Conservation (phyloP, 352 stramenopile species). For the Pythium scleroteichum region DNA sequence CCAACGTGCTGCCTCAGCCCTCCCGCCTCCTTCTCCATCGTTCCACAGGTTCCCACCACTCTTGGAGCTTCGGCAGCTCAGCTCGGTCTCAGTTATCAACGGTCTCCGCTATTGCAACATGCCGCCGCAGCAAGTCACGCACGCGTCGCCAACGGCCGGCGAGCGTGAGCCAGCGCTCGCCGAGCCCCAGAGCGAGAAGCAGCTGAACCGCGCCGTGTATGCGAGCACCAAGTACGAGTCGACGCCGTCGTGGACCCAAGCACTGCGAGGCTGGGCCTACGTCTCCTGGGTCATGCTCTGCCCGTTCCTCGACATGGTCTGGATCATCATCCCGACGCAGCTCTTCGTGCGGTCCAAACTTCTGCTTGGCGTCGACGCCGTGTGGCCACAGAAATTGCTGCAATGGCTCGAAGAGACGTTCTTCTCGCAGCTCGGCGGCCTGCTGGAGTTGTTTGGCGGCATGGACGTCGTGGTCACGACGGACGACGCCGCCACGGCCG, state of each 20-base stretch:
- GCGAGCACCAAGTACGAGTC: slow-evolving; percentile 52
- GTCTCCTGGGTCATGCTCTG: slow-evolving; percentile 47
- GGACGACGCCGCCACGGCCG: slow-evolving; percentile 35
- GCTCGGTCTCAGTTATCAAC: too few species aligned
- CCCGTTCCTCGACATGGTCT: slow-evolving; percentile 62
- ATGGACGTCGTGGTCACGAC: slow-evolving; percentile 64
- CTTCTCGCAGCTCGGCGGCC: slow-evolving; percentile 60
- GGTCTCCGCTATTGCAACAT: background rate
- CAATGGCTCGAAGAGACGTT: slow-evolving; percentile 46
- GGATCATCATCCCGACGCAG: slow-evolving; percentile 58
- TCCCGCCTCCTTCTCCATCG: background rate
- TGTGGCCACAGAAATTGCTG: slow-evolving; percentile 30
- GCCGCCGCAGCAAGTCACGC: slow-evolving; percentile 15
- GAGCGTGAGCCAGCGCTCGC: background rate
- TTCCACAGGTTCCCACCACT: background rate
- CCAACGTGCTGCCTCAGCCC: background rate
- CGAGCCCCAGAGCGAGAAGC: slow-evolving; percentile 26
- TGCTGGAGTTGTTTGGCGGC: slow-evolving; percentile 55
- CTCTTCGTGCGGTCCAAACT: slow-evolving; percentile 38
- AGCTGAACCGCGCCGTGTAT: slow-evolving; percentile 32
- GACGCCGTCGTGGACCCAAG: slow-evolving; percentile 38
- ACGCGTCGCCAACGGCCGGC: background rate
- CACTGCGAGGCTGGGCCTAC: slow-evolving; percentile 45
- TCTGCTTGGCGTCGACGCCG: background rate
- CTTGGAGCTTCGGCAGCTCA: background rate